Evolutionary conservation across 352 stramenopile genomes (phyloP), one percentile per base, ranked within the genome.

Genomic region (Thalassiosira exigua): DNA sequence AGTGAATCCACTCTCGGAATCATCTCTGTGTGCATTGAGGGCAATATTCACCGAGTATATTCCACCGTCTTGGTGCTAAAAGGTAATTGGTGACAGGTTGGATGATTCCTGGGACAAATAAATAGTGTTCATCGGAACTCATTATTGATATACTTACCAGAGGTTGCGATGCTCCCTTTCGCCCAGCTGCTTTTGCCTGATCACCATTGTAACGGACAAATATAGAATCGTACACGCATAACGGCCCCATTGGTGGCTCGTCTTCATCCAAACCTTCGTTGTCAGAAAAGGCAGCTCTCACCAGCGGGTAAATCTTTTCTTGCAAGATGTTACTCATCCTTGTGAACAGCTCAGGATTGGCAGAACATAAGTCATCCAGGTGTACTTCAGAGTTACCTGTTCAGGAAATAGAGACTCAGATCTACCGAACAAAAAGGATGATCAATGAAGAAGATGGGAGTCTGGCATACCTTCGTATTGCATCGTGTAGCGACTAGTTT

Each of bases 191-290:
- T 53, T 48, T 74, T 66, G 74, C 74, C 59, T 68, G 51, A 60
- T 82, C 74, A 21, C 74, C 74, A 70, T 82, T 78, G 54, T 82
- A 82, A 21, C 74, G 59, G 44, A 82, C 74, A 69, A 82, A 82
- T 32, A 82, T 82, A 4, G 74, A 82, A 32, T 82, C 74, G 68
- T 82, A 82, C 29, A 82, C 74, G 62, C 74, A 77, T 19, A 82
- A 41, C 5, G 66, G 24, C 12, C 74, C 74, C 44, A 59, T 44
- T 64, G 74, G 67, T 36, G 53, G 53, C 9, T 50, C 33, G 29
- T 73, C 29, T 24, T n/a, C 50, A 22, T 72, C 69, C 29, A 39
- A 53, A 26, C 52, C 51, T 58, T 58, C 50, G 4, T 58, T 24
- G 24, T 58, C 50, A 33, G 21, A 4, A 14, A 82, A 82, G 58